Base-by-base conservation (phyloP, 1,284 basidiomycete genomes). In the Cryptococcus hybrid region DNA sequence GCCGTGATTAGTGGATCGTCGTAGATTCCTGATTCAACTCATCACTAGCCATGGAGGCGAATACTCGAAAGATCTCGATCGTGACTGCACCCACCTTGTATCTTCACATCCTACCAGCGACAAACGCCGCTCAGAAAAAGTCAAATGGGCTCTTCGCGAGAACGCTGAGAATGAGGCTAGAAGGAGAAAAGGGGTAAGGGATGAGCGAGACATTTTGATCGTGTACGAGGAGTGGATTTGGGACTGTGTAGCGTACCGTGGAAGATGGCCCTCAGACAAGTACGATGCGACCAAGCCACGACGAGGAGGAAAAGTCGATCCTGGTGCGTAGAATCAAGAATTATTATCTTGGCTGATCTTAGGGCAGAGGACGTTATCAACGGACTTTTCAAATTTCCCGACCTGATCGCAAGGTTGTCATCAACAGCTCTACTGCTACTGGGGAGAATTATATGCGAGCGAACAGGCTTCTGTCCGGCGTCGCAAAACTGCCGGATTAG, bases 151-250 rank as follows among this genome's bases (percentile, higher is more conserved):
- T 8, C 42, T 74, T 30, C 63, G 66, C 49, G 65, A 73, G 58
- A 63, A 69, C 30, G 58, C 61, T 12, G 59, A 67, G 12, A 62
- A 68, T 24, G 68, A 69, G 24, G 62, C 63, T 30, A 49, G 49
- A 12, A 58, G 67, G 37, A 54, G 70, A n/a, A 62, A 66, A 37
- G 73, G 73, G 1, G 50, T 60, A 12, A 63, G 66, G 1, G 62
- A 54, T 34, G 68, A 70, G 9, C 47, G 50, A 43, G 67, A 70
- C 52, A 73, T 74, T 39, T 61, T 62, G 49, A 70, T 76, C 51
- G 66, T 75, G 3, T 75, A 76, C 58, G 73, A 76, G 51, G 74
- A 76, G 52, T 78, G 77, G 77, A 63, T 78, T n/a, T 77, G 76
- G 75, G 77, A 78, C 65, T 77, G 77, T 49, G 65, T 75, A 7